Conservation (phyloP, 495 filamentous ascomycete genomes). For the Schizothecium vesticola region DNA sequence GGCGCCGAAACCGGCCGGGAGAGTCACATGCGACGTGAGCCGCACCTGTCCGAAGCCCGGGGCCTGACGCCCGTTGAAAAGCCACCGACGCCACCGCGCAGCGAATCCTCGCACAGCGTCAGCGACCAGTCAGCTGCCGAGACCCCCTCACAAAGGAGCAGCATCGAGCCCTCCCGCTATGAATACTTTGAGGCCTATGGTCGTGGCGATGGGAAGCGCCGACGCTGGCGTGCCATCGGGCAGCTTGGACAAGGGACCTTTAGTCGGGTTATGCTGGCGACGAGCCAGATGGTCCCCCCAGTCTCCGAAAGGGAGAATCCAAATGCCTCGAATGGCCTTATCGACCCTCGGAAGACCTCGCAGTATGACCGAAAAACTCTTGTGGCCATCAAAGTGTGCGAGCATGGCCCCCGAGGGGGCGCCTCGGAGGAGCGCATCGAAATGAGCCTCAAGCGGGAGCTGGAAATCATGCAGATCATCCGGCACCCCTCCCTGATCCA, state of each 20-base stretch:
- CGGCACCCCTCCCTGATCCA: constrained; percentile 86
- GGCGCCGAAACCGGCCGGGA: constrained; percentile 38
- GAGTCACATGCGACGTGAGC: constrained; percentile 65
- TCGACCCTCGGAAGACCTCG: constrained; percentile 17
- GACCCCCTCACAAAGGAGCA: constrained; percentile 14
- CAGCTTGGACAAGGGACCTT: constrained; percentile 90
- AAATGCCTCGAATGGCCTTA: constrained; percentile 4
- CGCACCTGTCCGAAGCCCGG: constrained; percentile 70
- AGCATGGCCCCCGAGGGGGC: constrained; percentile 87
- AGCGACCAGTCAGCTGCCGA: constrained; percentile 30
- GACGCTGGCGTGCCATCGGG: constrained; percentile 69
- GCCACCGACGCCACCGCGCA: constrained; percentile 70
- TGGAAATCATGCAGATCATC: constrained; percentile 83
- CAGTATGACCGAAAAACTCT: constrained; percentile 49
- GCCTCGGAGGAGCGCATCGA: constrained; percentile 84
- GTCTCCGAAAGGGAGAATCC: constrained; percentile 40
- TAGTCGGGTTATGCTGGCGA: constrained; percentile 86
- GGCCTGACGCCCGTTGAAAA: constrained; percentile 58
- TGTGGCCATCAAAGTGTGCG: constrained; percentile 92
- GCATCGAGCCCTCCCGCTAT: constrained; percentile 34
- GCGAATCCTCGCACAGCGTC: constrained; percentile 50
- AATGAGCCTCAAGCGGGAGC: constrained; percentile 85
- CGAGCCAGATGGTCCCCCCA: constrained; percentile 43
- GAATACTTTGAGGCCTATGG: constrained; percentile 61
- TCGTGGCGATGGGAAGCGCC: constrained; percentile 50